phyloP scores from a whole-genome alignment of 176 grass and related monocot species.

The Aechmea fasciata region DNA sequence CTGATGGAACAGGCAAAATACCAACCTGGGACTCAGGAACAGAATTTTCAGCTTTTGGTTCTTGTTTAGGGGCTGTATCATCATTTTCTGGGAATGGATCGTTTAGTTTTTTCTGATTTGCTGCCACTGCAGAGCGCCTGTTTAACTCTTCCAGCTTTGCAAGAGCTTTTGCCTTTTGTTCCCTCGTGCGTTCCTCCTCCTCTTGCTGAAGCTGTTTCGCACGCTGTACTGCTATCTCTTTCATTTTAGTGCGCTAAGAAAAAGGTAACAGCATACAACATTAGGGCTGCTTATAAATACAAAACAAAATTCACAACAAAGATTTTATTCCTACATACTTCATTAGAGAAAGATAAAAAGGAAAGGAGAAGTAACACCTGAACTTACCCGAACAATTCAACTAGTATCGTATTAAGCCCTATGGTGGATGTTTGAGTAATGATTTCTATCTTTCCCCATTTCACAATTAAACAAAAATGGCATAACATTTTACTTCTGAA shows the following conservation, averaged over 20 bases:
- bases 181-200: slow-evolving; percentile 76
- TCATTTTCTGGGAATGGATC: slow-evolving; percentile 18
- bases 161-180: slow-evolving; percentile 90
- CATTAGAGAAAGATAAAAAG: too few relatives aligned
- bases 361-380: too few relatives aligned
- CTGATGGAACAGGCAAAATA: slow-evolving; percentile 4
- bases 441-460: too few relatives aligned
- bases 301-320: background rate
- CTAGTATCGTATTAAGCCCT: background rate
- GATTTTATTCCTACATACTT: background rate
- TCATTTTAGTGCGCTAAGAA: slow-evolving; percentile 62
- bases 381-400: too few relatives aligned
- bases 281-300: background rate
- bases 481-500: too few relatives aligned
- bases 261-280: slow-evolving; percentile 20
- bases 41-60: slow-evolving; percentile 15
- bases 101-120: slow-evolving; percentile 34
- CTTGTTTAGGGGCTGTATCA: slow-evolving; percentile 25
- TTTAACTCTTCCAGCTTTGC: slow-evolving; percentile 90
- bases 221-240: slow-evolving; percentile 81
- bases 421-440: too few relatives aligned
- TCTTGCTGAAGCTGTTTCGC: slow-evolving; percentile 74
- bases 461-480: too few relatives aligned
- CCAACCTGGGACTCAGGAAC: slow-evolving; percentile 13
- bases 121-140: slow-evolving; percentile 44